phyloP scores from a whole-genome alignment of 2,329 filamentous ascomycete species.

The Calonectria naviculata region DNA sequence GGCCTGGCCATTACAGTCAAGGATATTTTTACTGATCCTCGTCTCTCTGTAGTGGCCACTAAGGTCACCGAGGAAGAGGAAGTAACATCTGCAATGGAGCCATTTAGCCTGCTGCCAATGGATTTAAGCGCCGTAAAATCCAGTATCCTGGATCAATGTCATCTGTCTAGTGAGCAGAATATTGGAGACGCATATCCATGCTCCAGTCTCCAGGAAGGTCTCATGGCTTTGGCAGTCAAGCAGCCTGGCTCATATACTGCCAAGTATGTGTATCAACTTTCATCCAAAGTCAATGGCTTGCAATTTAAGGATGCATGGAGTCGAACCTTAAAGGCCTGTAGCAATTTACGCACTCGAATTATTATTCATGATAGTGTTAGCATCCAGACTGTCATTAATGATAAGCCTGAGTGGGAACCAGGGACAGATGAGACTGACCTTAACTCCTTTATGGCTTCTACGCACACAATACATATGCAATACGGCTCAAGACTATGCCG shows the following conservation, averaged over 20 bases:
- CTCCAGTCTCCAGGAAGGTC: not conserved
- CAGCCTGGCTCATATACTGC: slow-evolving; percentile 19
- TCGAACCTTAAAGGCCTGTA: not conserved
- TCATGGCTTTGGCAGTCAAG: slow-evolving; percentile 9
- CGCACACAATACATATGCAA: not conserved
- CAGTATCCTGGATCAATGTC: not conserved
- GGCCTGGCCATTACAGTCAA: not conserved
- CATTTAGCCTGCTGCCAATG: not conserved
- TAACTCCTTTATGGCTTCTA: not conserved
- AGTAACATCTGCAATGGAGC: not conserved
- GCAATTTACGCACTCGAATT: not conserved
- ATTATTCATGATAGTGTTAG: not conserved
- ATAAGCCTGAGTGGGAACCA: not conserved
- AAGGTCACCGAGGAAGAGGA: not conserved
- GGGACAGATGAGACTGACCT: not conserved
- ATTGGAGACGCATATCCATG: not conserved
- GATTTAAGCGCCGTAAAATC: not conserved
- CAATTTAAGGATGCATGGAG: not conserved
- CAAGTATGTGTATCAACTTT: not conserved
- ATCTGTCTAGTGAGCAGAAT: not conserved
- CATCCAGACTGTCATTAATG: not conserved
- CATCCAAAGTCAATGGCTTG: not conserved
- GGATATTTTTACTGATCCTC: not conserved
- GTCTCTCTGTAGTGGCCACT: not conserved
- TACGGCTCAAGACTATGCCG: not conserved